Evolutionary conservation across 1,284 basidiomycete genomes (phyloP).

Genomic region (Cryptococcus amylolentus): DNA sequence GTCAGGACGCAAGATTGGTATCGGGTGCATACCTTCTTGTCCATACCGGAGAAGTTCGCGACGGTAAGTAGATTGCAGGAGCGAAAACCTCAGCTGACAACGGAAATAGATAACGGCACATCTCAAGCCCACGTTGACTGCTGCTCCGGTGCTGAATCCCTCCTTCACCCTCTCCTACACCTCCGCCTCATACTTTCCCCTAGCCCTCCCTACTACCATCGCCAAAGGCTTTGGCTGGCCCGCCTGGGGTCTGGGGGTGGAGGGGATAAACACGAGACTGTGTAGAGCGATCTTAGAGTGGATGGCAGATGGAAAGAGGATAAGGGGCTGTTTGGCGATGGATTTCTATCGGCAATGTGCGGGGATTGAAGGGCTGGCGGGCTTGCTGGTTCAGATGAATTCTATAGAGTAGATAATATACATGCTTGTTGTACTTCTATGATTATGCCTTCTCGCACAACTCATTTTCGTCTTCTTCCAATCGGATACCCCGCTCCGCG

Average conservation of each 20-base stretch:
- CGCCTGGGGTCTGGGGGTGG: conserved; percentile 64
- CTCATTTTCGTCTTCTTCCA: conserved; percentile 16
- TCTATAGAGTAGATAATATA: conserved; percentile 8
- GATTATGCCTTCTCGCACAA: neutral
- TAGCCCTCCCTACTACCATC: conserved; percentile 67
- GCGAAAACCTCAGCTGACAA: neutral
- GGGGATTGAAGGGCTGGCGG: conserved; percentile 20
- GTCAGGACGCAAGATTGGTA: conserved; percentile 84
- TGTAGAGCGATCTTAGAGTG: conserved; percentile 63
- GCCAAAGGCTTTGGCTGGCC: conserved; percentile 80
- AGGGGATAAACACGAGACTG: conserved; percentile 74
- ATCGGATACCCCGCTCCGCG: conserved; percentile 3
- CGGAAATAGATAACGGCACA: conserved; percentile 9
- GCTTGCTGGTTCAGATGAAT: conserved; percentile 35
- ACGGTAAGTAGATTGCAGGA: conserved; percentile 41
- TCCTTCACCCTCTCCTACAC: conserved; percentile 69
- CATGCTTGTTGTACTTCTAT: neutral
- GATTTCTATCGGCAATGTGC: conserved; percentile 41
- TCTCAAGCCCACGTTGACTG: conserved; percentile 18
- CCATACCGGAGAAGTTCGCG: conserved; percentile 71
- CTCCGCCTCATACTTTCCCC: conserved; percentile 74
- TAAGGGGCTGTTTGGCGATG: conserved; percentile 33
- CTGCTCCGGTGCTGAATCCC: conserved; percentile 43
- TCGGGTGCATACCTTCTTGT: conserved; percentile 65
- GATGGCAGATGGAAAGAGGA: conserved; percentile 16